Evolutionary conservation across 2,329 filamentous ascomycete genomes (phyloP).

Genomic region (Clonostachys rhizophaga): DNA sequence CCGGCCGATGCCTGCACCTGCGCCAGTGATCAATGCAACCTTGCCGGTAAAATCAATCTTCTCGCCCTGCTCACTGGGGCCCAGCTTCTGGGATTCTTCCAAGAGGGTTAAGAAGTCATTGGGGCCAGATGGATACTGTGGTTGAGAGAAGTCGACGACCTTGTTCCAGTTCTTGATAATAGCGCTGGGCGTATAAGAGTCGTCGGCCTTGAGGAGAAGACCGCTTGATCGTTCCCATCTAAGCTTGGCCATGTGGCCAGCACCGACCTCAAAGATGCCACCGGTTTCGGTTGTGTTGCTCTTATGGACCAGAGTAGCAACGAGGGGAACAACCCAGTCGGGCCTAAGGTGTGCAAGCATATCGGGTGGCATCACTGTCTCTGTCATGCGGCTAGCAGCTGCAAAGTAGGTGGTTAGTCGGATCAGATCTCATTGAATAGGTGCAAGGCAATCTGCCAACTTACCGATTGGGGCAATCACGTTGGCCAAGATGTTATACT

Average conservation of each 20-base stretch:
- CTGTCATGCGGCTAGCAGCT: constrained; percentile 93
- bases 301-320: constrained; percentile 82
- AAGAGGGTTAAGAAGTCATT: constrained; percentile 86
- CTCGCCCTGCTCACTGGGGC: constrained; percentile 66
- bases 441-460: constrained; percentile 4
- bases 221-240: constrained; percentile 93
- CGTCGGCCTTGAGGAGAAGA: constrained; percentile 83
- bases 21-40: constrained; percentile 83
- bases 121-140: constrained; percentile 77
- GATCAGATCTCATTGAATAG: neutral
- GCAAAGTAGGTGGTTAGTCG: constrained; percentile 8
- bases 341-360: constrained; percentile 81
- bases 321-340: constrained; percentile 91
- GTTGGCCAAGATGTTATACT: constrained; percentile 97
- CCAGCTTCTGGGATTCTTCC: constrained; percentile 76
- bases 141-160: constrained; percentile 76
- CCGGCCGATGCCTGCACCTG: constrained; percentile 85
- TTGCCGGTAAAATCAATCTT: constrained; percentile 78
- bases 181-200: constrained; percentile 81
- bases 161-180: constrained; percentile 86
- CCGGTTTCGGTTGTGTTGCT: constrained; percentile 80
- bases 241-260: constrained; percentile 86
- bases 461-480: constrained; percentile 81
- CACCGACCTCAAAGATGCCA: constrained; percentile 88
- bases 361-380: constrained; percentile 94